Base-by-base conservation (phyloP, 1,139 yeast species). In the Diutina mesorugosa region DNA sequence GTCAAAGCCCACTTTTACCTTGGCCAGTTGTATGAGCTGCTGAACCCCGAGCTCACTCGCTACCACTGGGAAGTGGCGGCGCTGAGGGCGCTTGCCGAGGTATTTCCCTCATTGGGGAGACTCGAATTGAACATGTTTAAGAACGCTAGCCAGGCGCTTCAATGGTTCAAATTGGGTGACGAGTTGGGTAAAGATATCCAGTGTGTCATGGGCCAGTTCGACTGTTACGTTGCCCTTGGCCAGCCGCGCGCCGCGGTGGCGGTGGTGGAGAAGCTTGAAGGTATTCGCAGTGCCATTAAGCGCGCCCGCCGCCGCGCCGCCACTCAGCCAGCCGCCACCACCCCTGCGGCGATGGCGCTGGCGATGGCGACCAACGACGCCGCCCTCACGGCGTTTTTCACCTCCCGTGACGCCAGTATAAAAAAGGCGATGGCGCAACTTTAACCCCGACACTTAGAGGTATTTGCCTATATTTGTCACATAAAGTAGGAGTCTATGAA, bases 161-260 rank as follows among this genome's bases (percentile, higher is more conserved):
- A 89, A 65, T 91, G 97, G 97, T 90, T 90, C 70, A 80, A 80
- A 62, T 70, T 90, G 54, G 98, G 97, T 0, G 76, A 81, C 47
- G 93, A 87, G 60, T 72, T 87, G 2, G 67, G 64, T 56, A 76
- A 75, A 41, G 85, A 81, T 61, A 73, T 81, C 52, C 77, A 82
- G 48, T 88, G 95, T 63, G 72, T 83, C 62, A 75, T 90, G 55
- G 97, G 97, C 0, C 75, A 82, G 58, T 87, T 90, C 65, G 97
- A 90, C 65, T 72, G 77, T 55, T 70, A 69, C 57, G 63, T 73
- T 16, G 63, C 63, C 18, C 60, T 72, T 38, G 61, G 65, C n/a
- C 69, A 72, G 55, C 60, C 58, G 54, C 63, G 65, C 45, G 61
- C 64, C 38, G 79, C 79, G 0, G 26, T 29, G 18, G n/a, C 26